Conservation (phyloP, 805 yeast species). For the Ogataea pilisensis region DNA sequence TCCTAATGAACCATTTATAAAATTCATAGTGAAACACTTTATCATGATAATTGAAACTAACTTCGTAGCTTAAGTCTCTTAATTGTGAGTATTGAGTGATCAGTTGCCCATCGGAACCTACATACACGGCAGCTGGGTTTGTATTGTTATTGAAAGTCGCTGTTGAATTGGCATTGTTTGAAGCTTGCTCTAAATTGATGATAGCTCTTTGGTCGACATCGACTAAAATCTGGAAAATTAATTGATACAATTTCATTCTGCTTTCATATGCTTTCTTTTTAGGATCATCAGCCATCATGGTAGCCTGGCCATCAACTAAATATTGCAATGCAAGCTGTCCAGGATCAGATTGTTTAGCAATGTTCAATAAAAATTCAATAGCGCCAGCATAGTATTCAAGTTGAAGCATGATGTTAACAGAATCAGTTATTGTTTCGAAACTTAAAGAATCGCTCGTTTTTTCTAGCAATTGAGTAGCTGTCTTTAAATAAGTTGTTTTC, state of each 20-base stretch:
- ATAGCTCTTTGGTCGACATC: conserved; percentile 66
- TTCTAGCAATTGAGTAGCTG: conserved; percentile 73
- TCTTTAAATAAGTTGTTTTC: conserved; percentile 59
- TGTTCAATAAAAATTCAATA: conserved; percentile 71
- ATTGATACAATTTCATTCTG: conserved; percentile 58
- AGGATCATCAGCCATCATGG: conserved; percentile 40
- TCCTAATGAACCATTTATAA: conserved; percentile 85
- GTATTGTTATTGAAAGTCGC: conserved; percentile 9
- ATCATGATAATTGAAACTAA: conserved; percentile 72
- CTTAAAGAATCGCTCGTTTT: conserved; percentile 75
- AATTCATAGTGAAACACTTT: conserved; percentile 86
- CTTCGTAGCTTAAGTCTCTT: conserved; percentile 68
- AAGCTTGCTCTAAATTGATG: conserved; percentile 32
- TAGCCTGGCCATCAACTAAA: conserved; percentile 35
- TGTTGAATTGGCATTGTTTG: conserved; percentile 12
- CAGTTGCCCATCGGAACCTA: conserved; percentile 31
- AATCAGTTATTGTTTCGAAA: conserved; percentile 75
- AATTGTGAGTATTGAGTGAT: conserved; percentile 51
- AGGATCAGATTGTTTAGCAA: conserved; percentile 66
- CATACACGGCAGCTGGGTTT: conserved; percentile 15
- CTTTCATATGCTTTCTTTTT: conserved; percentile 47
- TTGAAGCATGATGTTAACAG: conserved; percentile 71
- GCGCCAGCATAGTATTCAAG: conserved; percentile 83
- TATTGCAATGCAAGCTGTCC: conserved; percentile 56
- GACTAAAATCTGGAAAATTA: conserved; percentile 71